Evolutionary conservation across 352 stramenopile genomes (phyloP), one percentile per base, ranked within the genome.

Genomic region (Globisporangium polare): DNA sequence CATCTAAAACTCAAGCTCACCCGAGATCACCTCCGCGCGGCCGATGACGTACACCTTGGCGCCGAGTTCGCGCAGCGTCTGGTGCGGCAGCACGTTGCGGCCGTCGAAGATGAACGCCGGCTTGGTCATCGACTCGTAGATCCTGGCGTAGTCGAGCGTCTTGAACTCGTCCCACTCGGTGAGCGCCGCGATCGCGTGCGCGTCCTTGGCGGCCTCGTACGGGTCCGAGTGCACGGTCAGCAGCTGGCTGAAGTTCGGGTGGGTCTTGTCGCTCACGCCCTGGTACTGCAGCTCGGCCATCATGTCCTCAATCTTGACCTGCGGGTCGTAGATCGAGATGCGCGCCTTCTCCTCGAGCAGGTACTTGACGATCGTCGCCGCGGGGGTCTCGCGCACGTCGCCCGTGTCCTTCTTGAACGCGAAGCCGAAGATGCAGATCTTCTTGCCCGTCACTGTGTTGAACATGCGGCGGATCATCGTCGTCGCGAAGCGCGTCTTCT

Each of bases 161-260:
- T 98, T 99, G 85, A 99, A 99, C 80, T 98, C 91, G 69, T 99
- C 97, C 97, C 97, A 99, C 82, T 99, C 98, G 5, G 98, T 99
- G 60, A 99, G 82, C 35, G 97, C 86, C 18, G 89, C 89, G 51
- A 99, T 87, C 42, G 94, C 95, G 63, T 99, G 95, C n/a, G 94
- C 82, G 64, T 96, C 93, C 37, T 95, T 87, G 31, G 88, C 94
- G 4, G 96, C 97, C 64, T 94, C 84, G 73, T 98, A 98, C 43
- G 91, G 78, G 72, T 98, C 89, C 20, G 73, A 67, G 63, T 80
- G 74, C 54, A 90, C 71, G 15, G 68, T 88, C 41, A 90, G 67
- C 22, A 94, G 82, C 45, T 92, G 80, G 33, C 97, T 76, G 31
- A 99, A 80, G 58, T 77, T 64, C n/a, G 96, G 94, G 58, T 97